A percentile compares a stretch with the other conserved stretches of the same genome.
phyloP scores from a whole-genome alignment of 441 rosid genomes.

The Brassica balearica region DNA sequence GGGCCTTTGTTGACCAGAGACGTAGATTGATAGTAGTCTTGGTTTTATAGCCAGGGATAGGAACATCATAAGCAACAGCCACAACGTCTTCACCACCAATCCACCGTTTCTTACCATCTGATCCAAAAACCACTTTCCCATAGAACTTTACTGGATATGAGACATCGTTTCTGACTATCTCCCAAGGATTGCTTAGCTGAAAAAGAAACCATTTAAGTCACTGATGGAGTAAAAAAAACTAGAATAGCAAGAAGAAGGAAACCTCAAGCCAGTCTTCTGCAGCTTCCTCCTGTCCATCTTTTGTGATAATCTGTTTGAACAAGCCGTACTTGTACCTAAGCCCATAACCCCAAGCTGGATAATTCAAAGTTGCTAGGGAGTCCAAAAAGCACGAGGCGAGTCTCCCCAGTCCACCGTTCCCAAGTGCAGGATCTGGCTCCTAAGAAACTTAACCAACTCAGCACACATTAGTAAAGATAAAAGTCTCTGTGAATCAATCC shows the following conservation, averaged over 20 bases:
- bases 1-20: constrained; percentile 93
- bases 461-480: too few species aligned
- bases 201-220: constrained; percentile 38
- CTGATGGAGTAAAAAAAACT: background rate
- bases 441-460: too few species aligned
- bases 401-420: constrained; percentile 98
- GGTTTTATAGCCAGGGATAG: constrained; percentile 95
- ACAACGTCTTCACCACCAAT: constrained; percentile 87
- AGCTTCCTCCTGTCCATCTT: constrained; percentile 38
- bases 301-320: constrained; percentile 81
- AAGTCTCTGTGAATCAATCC: too few species aligned
- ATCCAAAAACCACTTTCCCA: constrained; percentile 77
- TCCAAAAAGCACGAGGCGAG: constrained; percentile 98
- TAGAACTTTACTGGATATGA: constrained; percentile 86
- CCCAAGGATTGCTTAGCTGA: constrained; percentile 97
- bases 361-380: constrained; percentile 89
- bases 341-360: constrained; percentile 99
- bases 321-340: constrained; percentile 92
- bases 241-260: constrained; percentile 28
- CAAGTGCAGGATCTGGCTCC: constrained; percentile 99
- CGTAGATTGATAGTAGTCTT: constrained; percentile 84
- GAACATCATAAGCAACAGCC: constrained; percentile 92
- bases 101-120: constrained; percentile 89
- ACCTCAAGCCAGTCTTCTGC: constrained; percentile 99
- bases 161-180: constrained; percentile 85